These are phyloP conservation scores for Cryomyces antarcticus DNA, from an alignment of 495 filamentous ascomycete species.

Conservation along the genomic window DNA sequence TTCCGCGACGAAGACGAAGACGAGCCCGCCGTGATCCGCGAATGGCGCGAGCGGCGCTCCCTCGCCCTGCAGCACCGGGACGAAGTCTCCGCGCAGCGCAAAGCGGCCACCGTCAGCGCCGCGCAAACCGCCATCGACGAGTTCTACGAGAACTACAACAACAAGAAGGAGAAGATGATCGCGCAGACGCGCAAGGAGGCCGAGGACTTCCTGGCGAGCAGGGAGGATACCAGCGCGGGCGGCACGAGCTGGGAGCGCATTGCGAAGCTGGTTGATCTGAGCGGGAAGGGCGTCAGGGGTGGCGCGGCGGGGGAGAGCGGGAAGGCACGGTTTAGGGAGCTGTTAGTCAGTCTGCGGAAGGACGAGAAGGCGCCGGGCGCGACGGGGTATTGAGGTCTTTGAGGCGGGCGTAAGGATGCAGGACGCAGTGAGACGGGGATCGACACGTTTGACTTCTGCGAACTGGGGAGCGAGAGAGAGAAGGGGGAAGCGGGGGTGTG, in stretches of 20 bases:
- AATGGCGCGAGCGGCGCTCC: conserved; percentile 84
- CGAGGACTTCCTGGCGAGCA: conserved; percentile 74
- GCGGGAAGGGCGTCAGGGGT: conserved; percentile 73
- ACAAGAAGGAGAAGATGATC: conserved; percentile 81
- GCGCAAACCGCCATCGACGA: conserved; percentile 86
- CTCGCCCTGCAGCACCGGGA: conserved; percentile 54
- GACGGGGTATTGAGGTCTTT: conserved; percentile 27
- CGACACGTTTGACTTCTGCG: too few species aligned
- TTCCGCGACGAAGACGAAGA: conserved; percentile 40
- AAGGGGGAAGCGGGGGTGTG: too few species aligned
- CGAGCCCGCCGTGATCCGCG: conserved; percentile 70
- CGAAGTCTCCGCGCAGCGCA: conserved; percentile 54
- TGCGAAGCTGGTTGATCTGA: conserved; percentile 86
- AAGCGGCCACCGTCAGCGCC: conserved; percentile 60
- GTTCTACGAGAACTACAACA: conserved; percentile 98
- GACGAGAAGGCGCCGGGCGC: conserved; percentile 87
- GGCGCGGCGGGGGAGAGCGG: conserved; percentile 70
- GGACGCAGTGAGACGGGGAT: too few species aligned
- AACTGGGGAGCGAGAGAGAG: too few species aligned
- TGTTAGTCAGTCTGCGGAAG: conserved; percentile 73
- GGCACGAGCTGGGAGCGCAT: conserved; percentile 98
- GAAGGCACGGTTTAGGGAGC: conserved; percentile 86
- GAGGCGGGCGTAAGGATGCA: too few species aligned
- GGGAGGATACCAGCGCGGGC: conserved; percentile 80
- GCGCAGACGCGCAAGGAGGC: conserved; percentile 72